A percentile compares a stretch with the other conserved stretches of the same genome.
These are phyloP conservation scores for Trifolium repens DNA, from an alignment of 306 rosid species.

Conservation along the genomic window DNA sequence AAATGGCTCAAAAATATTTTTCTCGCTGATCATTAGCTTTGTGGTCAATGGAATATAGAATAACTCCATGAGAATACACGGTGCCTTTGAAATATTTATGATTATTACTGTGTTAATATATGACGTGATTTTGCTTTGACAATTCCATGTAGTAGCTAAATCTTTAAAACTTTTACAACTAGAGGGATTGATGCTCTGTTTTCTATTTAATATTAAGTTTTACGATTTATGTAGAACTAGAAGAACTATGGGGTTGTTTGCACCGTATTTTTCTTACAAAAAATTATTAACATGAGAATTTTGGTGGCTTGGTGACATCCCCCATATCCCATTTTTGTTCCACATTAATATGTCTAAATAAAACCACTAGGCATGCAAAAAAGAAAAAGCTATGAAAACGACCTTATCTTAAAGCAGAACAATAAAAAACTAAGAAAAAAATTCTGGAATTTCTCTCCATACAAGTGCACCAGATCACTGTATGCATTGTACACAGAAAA, in stretches of 20 bases:
- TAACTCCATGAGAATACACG: conserved; percentile 27
- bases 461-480: conserved; percentile 17
- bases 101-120: conserved; percentile 16
- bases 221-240: not conserved
- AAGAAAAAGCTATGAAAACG: not conserved
- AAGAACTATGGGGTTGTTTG: not conserved
- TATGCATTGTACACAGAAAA: not conserved
- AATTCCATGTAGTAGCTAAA: conserved; percentile 1
- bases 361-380: conserved; percentile 15
- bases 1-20: conserved; percentile 10
- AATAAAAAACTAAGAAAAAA: not conserved
- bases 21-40: conserved; percentile 17
- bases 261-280: not conserved
- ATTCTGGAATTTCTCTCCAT: conserved; percentile 17
- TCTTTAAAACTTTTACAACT: not conserved
- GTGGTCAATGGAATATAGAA: conserved; percentile 18
- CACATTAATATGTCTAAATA: conserved; percentile 11
- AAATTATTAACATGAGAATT: not conserved
- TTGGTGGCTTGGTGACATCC: conserved; percentile 8
- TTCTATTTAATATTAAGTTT: conserved; percentile 15
- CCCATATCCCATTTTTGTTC: conserved; percentile 20
- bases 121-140: conserved; percentile 5
- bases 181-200: not conserved
- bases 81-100: not conserved
- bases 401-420: conserved; percentile 2